Base-by-base conservation (phyloP, 352 stramenopile genomes). In the Phytopythium litorale region DNA sequence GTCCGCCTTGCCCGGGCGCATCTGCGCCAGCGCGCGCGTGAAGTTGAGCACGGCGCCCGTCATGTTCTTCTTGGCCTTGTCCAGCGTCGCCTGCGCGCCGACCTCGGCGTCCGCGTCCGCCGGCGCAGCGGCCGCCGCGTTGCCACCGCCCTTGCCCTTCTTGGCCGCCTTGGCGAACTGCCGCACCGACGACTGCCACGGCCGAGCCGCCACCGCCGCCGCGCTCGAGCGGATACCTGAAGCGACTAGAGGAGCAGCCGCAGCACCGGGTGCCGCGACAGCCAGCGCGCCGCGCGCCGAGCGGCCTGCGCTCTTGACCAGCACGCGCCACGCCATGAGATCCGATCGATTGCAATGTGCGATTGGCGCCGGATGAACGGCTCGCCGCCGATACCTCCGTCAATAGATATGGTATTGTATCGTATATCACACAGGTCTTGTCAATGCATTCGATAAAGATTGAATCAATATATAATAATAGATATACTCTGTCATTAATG, bases 21-120 rank as follows among this genome's bases (percentile, higher is more conserved):
- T 94, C 67, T 91, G 81, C 49, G 64, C 73, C 48, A 94, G 67
- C 58, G 75, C 65, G 40, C 83, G 84, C 61, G 76, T 92, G 67
- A 92, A 91, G 68, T 83, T 89, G 28, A 89, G 68, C 46, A 94
- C 79, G 8, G 76, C 86, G 35, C 86, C 86, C 19, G 75, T 69
- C 86, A 94, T 94, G 68, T 91, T 91, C 68, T 91, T 94, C 40
- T 75, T 81, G 48, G 81, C 81, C 67, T 83, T 89, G 7, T 76
- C 68, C 43, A 90, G 63, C 33, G 72, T 68, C 19, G 69, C 71
- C 5, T 71, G 69, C 56, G 57, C 75, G n/a, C 43, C 58, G 19
- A 68, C 59, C 3, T 65, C 63, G 7, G 49, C 50, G 21, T 28
- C 53, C 2, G 59, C 56, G 23, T 62, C 33, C 3, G 62, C 28